phyloP scores from a whole-genome alignment of 2,329 filamentous ascomycete species.

The Cladorrhinum sp. region DNA sequence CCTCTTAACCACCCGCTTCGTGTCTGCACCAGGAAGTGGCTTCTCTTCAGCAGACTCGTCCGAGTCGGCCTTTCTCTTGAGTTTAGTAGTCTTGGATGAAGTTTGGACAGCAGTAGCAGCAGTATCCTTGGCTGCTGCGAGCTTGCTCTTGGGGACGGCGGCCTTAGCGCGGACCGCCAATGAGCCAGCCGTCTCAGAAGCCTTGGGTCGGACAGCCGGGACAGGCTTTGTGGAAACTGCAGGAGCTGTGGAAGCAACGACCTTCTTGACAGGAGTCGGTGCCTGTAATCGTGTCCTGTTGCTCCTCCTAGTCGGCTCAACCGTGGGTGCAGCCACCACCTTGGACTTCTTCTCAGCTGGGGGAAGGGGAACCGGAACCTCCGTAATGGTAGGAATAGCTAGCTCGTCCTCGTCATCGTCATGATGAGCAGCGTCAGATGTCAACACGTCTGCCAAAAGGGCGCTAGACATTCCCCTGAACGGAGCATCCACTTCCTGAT shows the following conservation, averaged over 20 bases:
- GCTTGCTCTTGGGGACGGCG: background rate
- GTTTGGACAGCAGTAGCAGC: background rate
- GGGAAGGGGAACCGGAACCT: conserved; percentile 16
- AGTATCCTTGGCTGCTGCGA: background rate
- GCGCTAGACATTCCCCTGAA: conserved; percentile 17
- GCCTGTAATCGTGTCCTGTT: conserved; percentile 26
- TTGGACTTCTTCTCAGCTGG: conserved; percentile 12
- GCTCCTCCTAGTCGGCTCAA: conserved; percentile 10
- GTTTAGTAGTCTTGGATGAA: background rate
- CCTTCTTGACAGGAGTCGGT: conserved; percentile 25
- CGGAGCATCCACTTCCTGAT: conserved; percentile 25
- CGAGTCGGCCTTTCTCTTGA: background rate
- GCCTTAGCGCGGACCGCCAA: background rate
- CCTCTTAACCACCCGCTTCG: background rate
- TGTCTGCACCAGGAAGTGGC: background rate
- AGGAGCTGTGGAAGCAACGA: background rate
- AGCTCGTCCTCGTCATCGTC: conserved; percentile 15
- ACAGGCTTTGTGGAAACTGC: conserved; percentile 2
- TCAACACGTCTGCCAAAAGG: conserved; percentile 17
- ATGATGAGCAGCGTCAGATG: conserved; percentile 12
- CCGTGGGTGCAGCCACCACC: conserved; percentile 7
- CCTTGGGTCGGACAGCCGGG: background rate
- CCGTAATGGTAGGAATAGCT: background rate
- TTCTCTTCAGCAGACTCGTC: background rate
- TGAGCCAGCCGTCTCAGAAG: background rate